A percentile compares a stretch with the other conserved stretches of the same genome.
Evolutionary conservation across 164 flowering plant species (phyloP).

Genomic region (Annona squamosa): DNA sequence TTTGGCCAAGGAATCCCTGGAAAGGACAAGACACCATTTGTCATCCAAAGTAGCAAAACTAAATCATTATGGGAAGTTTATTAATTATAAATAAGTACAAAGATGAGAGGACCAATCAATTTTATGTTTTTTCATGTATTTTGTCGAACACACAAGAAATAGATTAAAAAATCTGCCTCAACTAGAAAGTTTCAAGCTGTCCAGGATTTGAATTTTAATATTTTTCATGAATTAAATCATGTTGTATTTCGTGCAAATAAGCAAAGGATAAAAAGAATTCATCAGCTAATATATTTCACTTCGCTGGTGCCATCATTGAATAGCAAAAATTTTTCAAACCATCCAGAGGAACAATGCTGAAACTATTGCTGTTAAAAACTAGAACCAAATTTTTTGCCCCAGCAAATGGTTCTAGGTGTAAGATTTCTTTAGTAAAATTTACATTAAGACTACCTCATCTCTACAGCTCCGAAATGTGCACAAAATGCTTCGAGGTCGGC

Average conservation of each 20-base stretch:
- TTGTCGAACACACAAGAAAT: neutral
- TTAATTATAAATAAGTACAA: neutral
- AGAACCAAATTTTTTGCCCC: neutral
- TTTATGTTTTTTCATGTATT: neutral
- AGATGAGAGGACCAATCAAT: neutral
- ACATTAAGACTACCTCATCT: conserved; percentile 38
- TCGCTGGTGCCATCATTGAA: neutral
- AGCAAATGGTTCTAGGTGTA: neutral
- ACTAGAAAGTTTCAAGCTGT: neutral
- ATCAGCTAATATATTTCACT: neutral
- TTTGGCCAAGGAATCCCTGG: conserved; percentile 49
- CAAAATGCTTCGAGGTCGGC: conserved; percentile 38
- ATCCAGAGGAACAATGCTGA: neutral
- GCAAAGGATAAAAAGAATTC: neutral
- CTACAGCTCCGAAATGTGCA: conserved; percentile 47
- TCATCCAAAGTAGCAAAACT: neutral
- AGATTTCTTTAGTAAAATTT: neutral
- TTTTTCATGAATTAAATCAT: neutral
- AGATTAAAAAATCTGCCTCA: neutral
- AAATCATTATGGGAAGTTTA: neutral
- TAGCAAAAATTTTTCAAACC: neutral
- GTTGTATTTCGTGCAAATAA: neutral
- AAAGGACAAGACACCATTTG: conserved; percentile 1
- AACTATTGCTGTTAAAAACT: neutral
- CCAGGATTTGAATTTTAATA: neutral